Evolutionary conservation across 2,329 filamentous ascomycete species (phyloP), one percentile per base, ranked within the genome.

Genomic region (Ceratocystis papillata): DNA sequence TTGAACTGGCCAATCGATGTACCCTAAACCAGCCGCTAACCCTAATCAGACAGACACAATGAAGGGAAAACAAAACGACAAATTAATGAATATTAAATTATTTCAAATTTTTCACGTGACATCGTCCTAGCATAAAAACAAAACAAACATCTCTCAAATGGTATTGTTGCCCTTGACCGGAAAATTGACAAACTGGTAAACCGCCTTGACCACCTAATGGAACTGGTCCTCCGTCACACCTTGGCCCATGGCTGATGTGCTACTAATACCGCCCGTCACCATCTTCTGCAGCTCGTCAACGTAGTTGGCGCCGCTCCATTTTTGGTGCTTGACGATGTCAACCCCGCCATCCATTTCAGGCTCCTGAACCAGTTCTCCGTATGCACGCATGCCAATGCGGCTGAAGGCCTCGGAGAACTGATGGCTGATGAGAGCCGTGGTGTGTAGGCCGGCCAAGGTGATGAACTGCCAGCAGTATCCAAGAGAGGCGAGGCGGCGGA

Each of bases 391-490:
- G 67, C 93, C 93, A 68, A 87, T 80, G 75, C 84, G 80, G 67
- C 87, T 82, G 76, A 89, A 99, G 62, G 90, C 89, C 74, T 85
- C 84, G 68, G 90, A 86, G 78, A 99, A 99, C 69, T 87, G 85
- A 78, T 97, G 86, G 73, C 87, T 87, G 78, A 96, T 95, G 64
- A 99, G 84, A 46, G 93, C 94, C 3, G 90, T 96, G 69, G 90
- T 96, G 81, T 99, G 94, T 74, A 99, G 83, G 71, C 94, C 94
- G 4, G 93, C 94, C 60, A 99, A 85, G n/a, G 94, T 99, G 80
- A 99, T 99, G 82, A 99, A 99, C 78, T 99, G 94, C 94, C 94
- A 99, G 84, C 90, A 96, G 84, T 99, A 99, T 69, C 94, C 94
- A 62, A 99, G 84, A 69, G 79, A 73, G 68, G 87, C 91, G 50